Conservation (phyloP, 1,284 basidiomycete species). For the Dichomitus squalens region DNA sequence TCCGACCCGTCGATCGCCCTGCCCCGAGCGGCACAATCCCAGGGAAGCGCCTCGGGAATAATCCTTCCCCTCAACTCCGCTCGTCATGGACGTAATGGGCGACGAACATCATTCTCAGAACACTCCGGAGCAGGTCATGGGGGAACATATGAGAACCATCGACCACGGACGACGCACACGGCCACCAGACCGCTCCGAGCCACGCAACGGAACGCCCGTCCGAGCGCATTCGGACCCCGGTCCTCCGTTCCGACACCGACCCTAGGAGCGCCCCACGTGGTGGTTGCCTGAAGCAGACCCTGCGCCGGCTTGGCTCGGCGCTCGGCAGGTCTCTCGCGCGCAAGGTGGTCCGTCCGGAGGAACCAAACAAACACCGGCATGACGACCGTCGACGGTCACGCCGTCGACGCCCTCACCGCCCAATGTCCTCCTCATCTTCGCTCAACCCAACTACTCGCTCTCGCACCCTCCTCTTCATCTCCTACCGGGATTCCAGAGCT, state of each 20-base stretch:
- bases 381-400: conserved; percentile 26
- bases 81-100: conserved; percentile 16
- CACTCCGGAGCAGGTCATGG: conserved; percentile 16
- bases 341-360: conserved; percentile 4
- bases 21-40: not conserved
- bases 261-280: not conserved
- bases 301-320: too few relatives aligned
- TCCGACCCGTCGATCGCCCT: conserved; percentile 20
- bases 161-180: not conserved
- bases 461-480: conserved; percentile 92
- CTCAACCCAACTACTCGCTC: conserved; percentile 71
- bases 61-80: conserved; percentile 13
- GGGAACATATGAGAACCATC: not conserved
- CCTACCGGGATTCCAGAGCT: conserved; percentile 84
- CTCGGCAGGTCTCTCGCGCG: conserved; percentile 2
- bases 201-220: not conserved
- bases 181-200: not conserved
- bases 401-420: conserved; percentile 22
- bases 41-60: conserved; percentile 14
- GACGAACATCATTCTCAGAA: conserved; percentile 17
- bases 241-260: conserved; percentile 12
- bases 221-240: not conserved
- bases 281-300: not conserved
- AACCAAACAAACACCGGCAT: conserved; percentile 30
- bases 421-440: conserved; percentile 36